These are phyloP conservation scores for Penicillium taxi DNA, from an alignment of 495 filamentous ascomycete genomes.

Conservation along the genomic window DNA sequence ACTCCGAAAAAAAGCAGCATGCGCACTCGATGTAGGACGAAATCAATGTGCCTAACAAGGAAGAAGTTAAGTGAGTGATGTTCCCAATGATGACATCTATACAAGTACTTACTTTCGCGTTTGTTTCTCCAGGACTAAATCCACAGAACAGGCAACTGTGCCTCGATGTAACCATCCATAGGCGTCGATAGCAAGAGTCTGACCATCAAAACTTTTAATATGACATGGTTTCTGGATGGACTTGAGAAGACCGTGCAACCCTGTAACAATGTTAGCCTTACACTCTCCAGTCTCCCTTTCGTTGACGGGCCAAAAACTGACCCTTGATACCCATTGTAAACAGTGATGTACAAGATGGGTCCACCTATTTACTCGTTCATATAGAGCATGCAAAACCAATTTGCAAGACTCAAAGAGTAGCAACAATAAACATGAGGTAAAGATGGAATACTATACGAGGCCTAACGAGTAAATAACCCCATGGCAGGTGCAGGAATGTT, in stretches of 20 bases:
- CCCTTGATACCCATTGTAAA: conserved; percentile 65
- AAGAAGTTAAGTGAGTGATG: no score
- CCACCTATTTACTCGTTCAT: conserved; percentile 22
- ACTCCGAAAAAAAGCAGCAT: conserved; percentile 93
- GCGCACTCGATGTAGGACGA: conserved; percentile 78
- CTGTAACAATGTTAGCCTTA: conserved; percentile 31
- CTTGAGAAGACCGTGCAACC: conserved; percentile 84
- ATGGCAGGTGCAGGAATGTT: conserved; percentile 21
- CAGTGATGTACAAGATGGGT: conserved; percentile 26
- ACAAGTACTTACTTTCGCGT: conserved; percentile 66
- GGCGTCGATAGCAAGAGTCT: conserved; percentile 86
- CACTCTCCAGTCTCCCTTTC: conserved; percentile 2
- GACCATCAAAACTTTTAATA: conserved; percentile 77
- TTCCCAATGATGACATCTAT: no score
- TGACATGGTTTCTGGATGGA: conserved; percentile 88
- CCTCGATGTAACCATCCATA: conserved; percentile 99
- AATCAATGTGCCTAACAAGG: conserved; percentile 79
- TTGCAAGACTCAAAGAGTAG: conserved; percentile 4
- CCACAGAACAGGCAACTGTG: conserved; percentile 81
- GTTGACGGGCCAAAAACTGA: conserved; percentile 24
- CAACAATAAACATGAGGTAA: conserved; percentile 3
- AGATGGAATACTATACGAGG: conserved; percentile 1
- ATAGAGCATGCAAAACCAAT: conserved; percentile 12
- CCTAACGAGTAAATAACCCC: conserved; percentile 21
- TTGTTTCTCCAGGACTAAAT: conserved; percentile 79